These are phyloP conservation scores for Dichotomocladium elegans DNA, from an alignment of 371 early-diverging fungal genomes.

Conservation along the genomic window DNA sequence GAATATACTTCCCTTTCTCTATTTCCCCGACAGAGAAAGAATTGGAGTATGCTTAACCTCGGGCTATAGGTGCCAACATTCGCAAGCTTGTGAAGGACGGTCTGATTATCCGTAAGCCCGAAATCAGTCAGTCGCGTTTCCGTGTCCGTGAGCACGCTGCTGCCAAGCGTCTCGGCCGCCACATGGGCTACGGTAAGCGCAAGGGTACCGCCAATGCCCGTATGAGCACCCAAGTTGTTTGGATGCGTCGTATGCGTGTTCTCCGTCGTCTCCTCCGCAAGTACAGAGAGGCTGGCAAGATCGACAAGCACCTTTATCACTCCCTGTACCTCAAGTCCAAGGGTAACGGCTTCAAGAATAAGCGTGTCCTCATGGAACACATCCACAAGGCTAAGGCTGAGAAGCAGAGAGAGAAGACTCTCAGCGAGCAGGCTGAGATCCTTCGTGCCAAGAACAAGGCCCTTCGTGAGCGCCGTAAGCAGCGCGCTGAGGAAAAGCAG, in stretches of 20 bases:
- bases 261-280: conserved; percentile 96
- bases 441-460: conserved; percentile 96
- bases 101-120: conserved; percentile 96
- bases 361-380: conserved; percentile 99
- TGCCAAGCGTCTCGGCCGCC: conserved; percentile 99
- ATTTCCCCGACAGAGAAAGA: background rate
- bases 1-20: background rate
- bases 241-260: conserved; percentile 99
- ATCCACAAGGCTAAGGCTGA: conserved; percentile 99
- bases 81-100: conserved; percentile 98
- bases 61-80: conserved; percentile 83
- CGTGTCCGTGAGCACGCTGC: conserved; percentile 90
- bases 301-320: conserved; percentile 98
- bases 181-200: conserved; percentile 98
- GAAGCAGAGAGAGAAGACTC: conserved; percentile 91
- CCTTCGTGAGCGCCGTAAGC: conserved; percentile 89
- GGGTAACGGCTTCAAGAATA: conserved; percentile 99
- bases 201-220: conserved; percentile 99
- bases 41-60: background rate
- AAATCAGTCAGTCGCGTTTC: conserved; percentile 92
- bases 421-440: conserved; percentile 98
- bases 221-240: conserved; percentile 94
- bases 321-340: conserved; percentile 97
- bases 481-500: conserved; percentile 88
- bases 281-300: conserved; percentile 97